A percentile compares a stretch with the other conserved stretches of the same genome.
Evolutionary conservation across 345 rosid species (phyloP).

Genomic region (Moringa oleifera): DNA sequence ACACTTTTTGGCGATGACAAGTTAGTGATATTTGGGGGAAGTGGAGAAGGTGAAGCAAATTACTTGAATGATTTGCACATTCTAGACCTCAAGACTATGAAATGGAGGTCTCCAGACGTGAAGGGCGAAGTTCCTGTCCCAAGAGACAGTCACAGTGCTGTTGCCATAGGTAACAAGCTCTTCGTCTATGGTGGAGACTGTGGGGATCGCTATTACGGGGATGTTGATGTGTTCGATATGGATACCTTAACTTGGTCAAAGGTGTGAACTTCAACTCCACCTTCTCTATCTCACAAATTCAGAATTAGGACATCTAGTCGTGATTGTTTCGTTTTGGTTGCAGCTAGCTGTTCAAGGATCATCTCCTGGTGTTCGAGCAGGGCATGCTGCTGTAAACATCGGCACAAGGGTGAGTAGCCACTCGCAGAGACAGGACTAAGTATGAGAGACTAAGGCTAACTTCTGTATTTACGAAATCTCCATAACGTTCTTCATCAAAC

Average conservation of each 20-base stretch:
- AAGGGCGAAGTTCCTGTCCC: constrained; percentile 63
- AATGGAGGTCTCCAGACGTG: constrained; percentile 50
- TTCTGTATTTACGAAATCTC: neutral
- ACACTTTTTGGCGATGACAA: constrained; percentile 42
- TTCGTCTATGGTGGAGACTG: constrained; percentile 70
- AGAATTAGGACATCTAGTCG: neutral
- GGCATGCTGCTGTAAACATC: constrained; percentile 55
- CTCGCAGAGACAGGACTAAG: neutral
- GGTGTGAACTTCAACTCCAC: constrained; percentile 28
- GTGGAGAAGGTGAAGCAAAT: constrained; percentile 77
- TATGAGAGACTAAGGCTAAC: too few species aligned
- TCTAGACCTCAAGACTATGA: constrained; percentile 56
- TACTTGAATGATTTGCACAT: constrained; percentile 66
- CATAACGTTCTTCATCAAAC: constrained; percentile 4
- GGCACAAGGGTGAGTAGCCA: constrained; percentile 45
- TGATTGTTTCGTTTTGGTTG: constrained; percentile 6
- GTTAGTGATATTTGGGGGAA: constrained; percentile 66
- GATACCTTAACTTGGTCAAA: constrained; percentile 52
- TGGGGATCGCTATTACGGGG: constrained; percentile 64
- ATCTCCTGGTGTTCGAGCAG: constrained; percentile 65
- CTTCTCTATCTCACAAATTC: constrained; percentile 1
- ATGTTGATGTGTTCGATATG: constrained; percentile 46
- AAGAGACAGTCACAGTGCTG: constrained; percentile 67
- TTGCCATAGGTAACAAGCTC: constrained; percentile 41
- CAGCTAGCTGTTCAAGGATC: constrained; percentile 53